These are phyloP conservation scores for Quercus cerris DNA, from an alignment of 306 rosid genomes.

Conservation along the genomic window DNA sequence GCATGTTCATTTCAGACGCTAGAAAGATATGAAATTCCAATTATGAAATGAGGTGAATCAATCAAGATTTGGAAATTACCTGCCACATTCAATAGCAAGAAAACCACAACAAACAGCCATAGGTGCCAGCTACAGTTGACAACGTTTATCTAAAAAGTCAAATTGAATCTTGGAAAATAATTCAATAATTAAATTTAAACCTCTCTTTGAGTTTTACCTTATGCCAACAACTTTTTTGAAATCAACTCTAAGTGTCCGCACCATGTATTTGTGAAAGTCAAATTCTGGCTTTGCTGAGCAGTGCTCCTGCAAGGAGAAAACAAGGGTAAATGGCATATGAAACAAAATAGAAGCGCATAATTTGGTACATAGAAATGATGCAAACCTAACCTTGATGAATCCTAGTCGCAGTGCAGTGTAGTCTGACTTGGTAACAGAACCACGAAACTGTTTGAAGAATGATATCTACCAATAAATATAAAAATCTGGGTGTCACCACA, in stretches of 20 bases:
- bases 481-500: constrained; percentile 10
- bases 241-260: constrained; percentile 63
- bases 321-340: not conserved
- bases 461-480: constrained; percentile 48
- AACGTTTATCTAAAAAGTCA: constrained; percentile 9
- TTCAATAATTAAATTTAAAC: not conserved
- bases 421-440: constrained; percentile 66
- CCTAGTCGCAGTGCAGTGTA: constrained; percentile 73
- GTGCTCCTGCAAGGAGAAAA: constrained; percentile 49
- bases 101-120: constrained; percentile 90
- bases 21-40: not conserved
- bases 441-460: constrained; percentile 78
- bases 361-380: not conserved
- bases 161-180: not conserved
- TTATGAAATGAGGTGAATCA: constrained; percentile 1
- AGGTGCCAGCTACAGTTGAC: constrained; percentile 66
- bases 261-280: constrained; percentile 60
- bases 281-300: not conserved
- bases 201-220: constrained; percentile 45
- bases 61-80: constrained; percentile 43
- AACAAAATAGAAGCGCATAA: not conserved
- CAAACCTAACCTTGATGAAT: constrained; percentile 61
- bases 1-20: constrained; percentile 19
- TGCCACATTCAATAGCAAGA: constrained; percentile 66
- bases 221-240: constrained; percentile 78